Evolutionary conservation across 768 basidiomycete species (phyloP), one percentile per base, ranked within the genome.

Genomic region (Boletus huronensis): DNA sequence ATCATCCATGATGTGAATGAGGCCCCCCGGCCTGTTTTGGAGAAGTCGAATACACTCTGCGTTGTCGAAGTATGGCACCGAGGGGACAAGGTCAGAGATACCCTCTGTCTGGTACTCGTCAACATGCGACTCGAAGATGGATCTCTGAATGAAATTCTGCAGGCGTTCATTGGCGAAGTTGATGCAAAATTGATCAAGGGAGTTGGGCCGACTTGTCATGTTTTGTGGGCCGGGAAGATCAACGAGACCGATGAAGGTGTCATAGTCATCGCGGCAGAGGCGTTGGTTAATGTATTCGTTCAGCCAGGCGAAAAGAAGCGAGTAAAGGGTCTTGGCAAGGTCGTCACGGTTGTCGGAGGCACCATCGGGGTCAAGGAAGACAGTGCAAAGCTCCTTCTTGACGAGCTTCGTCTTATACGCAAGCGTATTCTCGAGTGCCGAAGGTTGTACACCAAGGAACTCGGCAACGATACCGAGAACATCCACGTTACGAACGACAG

Each of bases 1-100:
- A 66, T 98, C 96, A 66, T 98, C 95, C 88, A 98, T 92, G 70
- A 98, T 98, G 64, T 96, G 93, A 50, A 98, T 85, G 31, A 99
- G 77, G 2, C 97, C 97, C 10, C 94, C 95, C 1, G 91, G 93
- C 51, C 77, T 77, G 65, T 92, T 87, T 66, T 93, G 88, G 39
- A 98, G 74, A 29, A 99, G 77, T 8, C 92, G 83, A 29, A 98
- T 72, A 61, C 91, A 93, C 67, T 98, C 95, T 10, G 87, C 70
- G 69, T 98, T 98, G 73, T 96, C 92, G 68, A 92, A 92, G 75
- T 88, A 95, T 0, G 87, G 81, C 0, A 90, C 74, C 29, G 82
- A 75, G 0, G 90, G 89, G 3, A 89, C 80, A 50, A 82, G 78
- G 2, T 77, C 79, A 1, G 84, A 74, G 59, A 98, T 84, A 23